Base-by-base conservation (phyloP, 2,329 filamentous ascomycete genomes). In the Penicillium frequentans region DNA sequence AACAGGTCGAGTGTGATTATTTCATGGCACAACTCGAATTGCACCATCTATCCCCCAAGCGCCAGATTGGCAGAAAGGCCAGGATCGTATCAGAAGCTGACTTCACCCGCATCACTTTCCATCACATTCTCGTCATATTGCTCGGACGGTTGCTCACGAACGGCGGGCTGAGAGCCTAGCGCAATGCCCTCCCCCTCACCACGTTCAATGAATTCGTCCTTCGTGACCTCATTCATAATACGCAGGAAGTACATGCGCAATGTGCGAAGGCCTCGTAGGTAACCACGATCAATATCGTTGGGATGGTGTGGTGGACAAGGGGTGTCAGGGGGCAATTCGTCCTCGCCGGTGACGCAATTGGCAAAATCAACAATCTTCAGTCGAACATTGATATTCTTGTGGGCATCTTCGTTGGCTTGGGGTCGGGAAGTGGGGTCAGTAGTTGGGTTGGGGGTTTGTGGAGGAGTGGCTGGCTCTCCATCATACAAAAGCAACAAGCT, bases 351-450 rank as follows among this genome's bases (percentile, higher is more conserved):
- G 35, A 98, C 88, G 69, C 93, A 97, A 73, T 99, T 99, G 62
- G 95, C 95, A 78, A 99, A 99, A 75, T 99, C 95, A 56, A 96
- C 93, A 73, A 99, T 96, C 76, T 97, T 97, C 77, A 99, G 87
- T 73, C 96, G 90, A 47, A 83, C 80, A 5, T 77, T 70, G 7
- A 68, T 66, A 35, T 70, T 73, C 46, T 71, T 77, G 54, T 74
- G 72, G 13, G 67, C 69, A 19, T 79, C 76, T 3, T 71, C 68
- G 23, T 70, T 69, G 10, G 56, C 63, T 46, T 68, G 69, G 44
- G 66, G 51, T 45, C 62, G 53, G 39, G 79, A 80, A 45, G 65
- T 68, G 54, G 68, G 70, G 29, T 64, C 67, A 46, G 60, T 67
- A 13, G 65, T 54, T 7, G 56, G 64, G 21, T 61, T 55, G 44